Evolutionary conservation across 352 stramenopile genomes (phyloP), one percentile per base, ranked within the genome.

Genomic region (Globisporangium acanthophoron): DNA sequence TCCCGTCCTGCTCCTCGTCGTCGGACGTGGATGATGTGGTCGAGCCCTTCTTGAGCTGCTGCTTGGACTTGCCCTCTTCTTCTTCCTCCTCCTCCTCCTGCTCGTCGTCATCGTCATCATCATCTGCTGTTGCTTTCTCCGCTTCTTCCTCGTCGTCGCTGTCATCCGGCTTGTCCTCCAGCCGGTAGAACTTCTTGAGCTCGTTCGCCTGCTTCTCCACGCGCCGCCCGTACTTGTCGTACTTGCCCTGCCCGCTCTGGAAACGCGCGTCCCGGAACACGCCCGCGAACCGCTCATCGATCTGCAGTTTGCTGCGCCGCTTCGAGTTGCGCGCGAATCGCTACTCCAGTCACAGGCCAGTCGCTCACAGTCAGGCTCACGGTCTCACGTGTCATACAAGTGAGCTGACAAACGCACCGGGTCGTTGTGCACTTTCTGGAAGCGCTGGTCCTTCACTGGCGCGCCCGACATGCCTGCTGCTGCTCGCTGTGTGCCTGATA

Each of bases 371-470:
- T 37, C 33, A 16, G 29, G n/a, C 12, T 21, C 8, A 41, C 21
- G 27, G 31, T 13, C 13, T 41, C n/a, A 20, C 15, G 13, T 21
- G 41, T 27, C 3, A 67, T 43, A 6, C 5, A 31, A 9, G 11
- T 13, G n/a, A 21, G 20, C 16, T 27, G 24, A 27, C 24, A 27
- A 27, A 62, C 68, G 53, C 73, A 89, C 79, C 56, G 85, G 85
- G 63, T 94, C 85, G 59, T 90, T 87, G 68, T 94, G 82, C 57
- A 94, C 85, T 70, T 91, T 94, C 59, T 85, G 73, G 68, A 94
- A 94, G 56, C 85, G 82, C 67, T 76, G 64, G 61, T 94, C 85
- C 52, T 71, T 76, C 55, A 94, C 80, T 15, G 46, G 54, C 40
- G 48, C 55, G 29, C 40, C 58, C 0, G 43, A 48, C 43, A 48